Evolutionary conservation across 371 early-diverging fungal species (phyloP).

Genomic region (Syncephalis plumigaleata): DNA sequence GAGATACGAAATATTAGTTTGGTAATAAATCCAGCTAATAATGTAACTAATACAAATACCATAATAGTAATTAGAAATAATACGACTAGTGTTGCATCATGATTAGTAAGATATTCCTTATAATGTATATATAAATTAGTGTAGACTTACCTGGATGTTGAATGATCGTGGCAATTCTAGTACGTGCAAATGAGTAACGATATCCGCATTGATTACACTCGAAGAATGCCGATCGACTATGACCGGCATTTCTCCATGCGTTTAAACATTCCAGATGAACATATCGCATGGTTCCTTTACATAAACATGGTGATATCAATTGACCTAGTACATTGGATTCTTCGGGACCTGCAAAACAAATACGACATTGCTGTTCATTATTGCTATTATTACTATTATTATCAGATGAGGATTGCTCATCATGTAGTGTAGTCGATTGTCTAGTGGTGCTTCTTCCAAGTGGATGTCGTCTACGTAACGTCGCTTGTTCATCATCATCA

Average conservation of each 20-base stretch:
- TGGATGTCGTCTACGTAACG: conserved; percentile 1
- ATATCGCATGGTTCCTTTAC: conserved; percentile 20
- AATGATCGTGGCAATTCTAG: conserved; percentile 5
- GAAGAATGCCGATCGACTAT: conserved; percentile 6
- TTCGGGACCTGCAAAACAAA: conserved; percentile 19
- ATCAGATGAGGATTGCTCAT: too few species aligned
- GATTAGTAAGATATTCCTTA: too few species aligned
- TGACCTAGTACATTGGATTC: conserved; percentile 14
- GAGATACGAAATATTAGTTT: conserved; percentile 2
- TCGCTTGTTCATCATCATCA: not conserved
- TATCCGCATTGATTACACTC: conserved; percentile 8
- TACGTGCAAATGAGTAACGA: conserved; percentile 7
- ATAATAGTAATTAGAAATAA: conserved; percentile 2
- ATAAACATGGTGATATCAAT: conserved; percentile 21
- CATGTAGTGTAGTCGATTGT: too few species aligned
- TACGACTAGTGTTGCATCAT: conserved; percentile 5
- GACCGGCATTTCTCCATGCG: conserved; percentile 6
- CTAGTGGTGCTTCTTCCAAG: conserved; percentile 3
- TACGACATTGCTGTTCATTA: conserved; percentile 18
- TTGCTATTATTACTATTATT: too few species aligned
- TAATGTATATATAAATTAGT: too few species aligned
- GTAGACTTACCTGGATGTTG: conserved; percentile 4
- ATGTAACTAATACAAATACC: conserved; percentile 3
- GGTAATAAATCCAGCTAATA: conserved; percentile 4
- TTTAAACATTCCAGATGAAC: conserved; percentile 11